These are phyloP conservation scores for Lactarius indigo DNA, from an alignment of 768 basidiomycete genomes.

Conservation along the genomic window DNA sequence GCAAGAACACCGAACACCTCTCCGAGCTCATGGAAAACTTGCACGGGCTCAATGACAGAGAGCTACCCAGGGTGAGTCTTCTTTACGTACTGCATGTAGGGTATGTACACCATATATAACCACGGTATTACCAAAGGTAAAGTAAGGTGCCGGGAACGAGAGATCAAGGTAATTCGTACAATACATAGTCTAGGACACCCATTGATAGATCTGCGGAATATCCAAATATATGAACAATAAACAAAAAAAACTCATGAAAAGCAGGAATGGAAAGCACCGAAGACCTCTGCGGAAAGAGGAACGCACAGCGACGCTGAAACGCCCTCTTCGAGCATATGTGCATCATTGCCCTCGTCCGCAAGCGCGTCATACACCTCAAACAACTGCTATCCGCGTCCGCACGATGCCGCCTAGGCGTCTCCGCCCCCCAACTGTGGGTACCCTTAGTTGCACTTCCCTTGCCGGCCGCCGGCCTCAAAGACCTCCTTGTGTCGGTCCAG, in stretches of 20 bases:
- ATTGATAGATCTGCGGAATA: not conserved
- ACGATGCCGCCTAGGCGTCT: not conserved
- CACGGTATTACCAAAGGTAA: not conserved
- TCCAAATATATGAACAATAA: slow-evolving; percentile 2
- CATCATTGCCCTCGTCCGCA: slow-evolving; percentile 60
- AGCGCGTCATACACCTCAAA: slow-evolving; percentile 80
- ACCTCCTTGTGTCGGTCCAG: slow-evolving; percentile 68
- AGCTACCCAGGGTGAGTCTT: not conserved
- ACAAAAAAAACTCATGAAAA: not conserved
- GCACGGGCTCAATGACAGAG: not conserved
- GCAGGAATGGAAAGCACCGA: not conserved
- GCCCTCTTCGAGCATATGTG: slow-evolving; percentile 59
- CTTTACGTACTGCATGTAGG: not conserved
- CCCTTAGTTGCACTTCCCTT: slow-evolving; percentile 18
- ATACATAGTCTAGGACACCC: not conserved
- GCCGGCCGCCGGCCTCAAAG: slow-evolving; percentile 50
- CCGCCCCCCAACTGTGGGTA: not conserved
- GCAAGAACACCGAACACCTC: too few species aligned
- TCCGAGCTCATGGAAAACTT: too few species aligned
- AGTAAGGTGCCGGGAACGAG: not conserved
- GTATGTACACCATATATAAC: not conserved
- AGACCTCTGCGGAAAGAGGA: not conserved
- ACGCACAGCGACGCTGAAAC: slow-evolving; percentile 1
- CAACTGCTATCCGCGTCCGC: slow-evolving; percentile 32
- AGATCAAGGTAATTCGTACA: not conserved